Evolutionary conservation across 495 filamentous ascomycete genomes (phyloP), one percentile per base, ranked within the genome.

Genomic region (Penicillium verhagenii): DNA sequence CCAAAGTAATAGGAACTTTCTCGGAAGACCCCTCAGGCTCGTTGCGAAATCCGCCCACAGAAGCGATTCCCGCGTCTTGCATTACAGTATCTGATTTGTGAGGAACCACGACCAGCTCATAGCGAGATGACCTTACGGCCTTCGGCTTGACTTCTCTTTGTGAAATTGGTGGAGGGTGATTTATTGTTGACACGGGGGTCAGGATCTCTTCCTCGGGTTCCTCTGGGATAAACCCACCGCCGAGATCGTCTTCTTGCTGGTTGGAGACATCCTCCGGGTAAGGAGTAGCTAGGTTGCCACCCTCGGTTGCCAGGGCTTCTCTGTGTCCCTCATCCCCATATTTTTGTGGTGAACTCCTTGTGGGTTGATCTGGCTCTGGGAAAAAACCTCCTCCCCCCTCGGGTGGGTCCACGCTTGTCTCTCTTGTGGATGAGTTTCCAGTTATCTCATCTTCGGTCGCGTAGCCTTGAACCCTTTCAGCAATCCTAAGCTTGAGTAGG

Each of bases 401-500:
- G 16, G 55, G 60, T 1, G 61, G 46, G 0, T 72, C 68, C 40
- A 54, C 40, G 18, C 47, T 62, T 61, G 47, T 57, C 50, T 48
- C 54, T 59, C 47, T 25, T 16, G 46, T 14, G 1, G 28, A 37
- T 42, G 65, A 64, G 49, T 61, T 61, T 60, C 50, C 53, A 10
- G 29, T 45, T 48, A 66, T 60, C 43, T 81, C 79, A 6, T 78
- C 83, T 51, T 84, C 82, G 47, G 75, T 67, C 2, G 74, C 79
- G 66, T 89, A 89, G 5, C 67, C 75, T 50, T 81, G 82, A 7
- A 97, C 82, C 52, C 91, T 81, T 71, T 95, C 82, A 47, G 84
- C 77, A 51, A 98, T 91, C 50, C 90, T 79, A 60, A 97, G 68
- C 26, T 78, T 89, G 50, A 87, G 76, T 64, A 96, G 69, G 23